phyloP scores from a whole-genome alignment of 2,329 filamentous ascomycete species.

The Cadophora luteo-olivacea region DNA sequence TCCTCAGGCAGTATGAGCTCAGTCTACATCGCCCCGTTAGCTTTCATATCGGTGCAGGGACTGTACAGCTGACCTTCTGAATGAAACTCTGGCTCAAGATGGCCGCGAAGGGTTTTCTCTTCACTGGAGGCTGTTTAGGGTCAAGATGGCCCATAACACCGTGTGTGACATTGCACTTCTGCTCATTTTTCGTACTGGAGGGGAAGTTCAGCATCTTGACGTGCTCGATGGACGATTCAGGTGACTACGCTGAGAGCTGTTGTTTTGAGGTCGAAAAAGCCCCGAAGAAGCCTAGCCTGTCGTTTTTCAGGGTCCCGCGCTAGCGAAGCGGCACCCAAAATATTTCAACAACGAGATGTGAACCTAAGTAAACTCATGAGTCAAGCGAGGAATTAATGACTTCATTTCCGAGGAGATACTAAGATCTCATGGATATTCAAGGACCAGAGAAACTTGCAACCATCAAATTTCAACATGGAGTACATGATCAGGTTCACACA shows the following conservation, averaged over 20 bases:
- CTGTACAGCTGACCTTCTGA: constrained; percentile 61
- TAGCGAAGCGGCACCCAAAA: constrained; percentile 17
- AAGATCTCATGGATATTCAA: constrained; percentile 6
- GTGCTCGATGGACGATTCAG: not conserved
- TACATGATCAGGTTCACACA: constrained; percentile 92
- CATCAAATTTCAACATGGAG: constrained; percentile 57
- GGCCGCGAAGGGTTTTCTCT: constrained; percentile 77
- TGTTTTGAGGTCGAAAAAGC: not conserved
- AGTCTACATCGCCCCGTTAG: constrained; percentile 50
- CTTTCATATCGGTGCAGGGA: not conserved
- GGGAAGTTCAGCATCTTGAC: constrained; percentile 52
- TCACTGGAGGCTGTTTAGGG: constrained; percentile 70
- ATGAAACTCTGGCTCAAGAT: constrained; percentile 70
- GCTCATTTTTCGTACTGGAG: constrained; percentile 45
- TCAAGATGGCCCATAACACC: constrained; percentile 74
- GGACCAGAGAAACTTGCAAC: not conserved
- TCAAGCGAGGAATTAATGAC: not conserved
- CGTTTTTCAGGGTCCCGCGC: constrained; percentile 13
- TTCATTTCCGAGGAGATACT: not conserved
- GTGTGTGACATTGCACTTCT: constrained; percentile 79
- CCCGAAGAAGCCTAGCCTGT: constrained; percentile 28
- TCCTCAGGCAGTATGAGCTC: constrained; percentile 77
- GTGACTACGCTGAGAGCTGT: not conserved
- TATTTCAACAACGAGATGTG: constrained; percentile 9
- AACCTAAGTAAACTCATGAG: constrained; percentile 1